A percentile compares a stretch with the other conserved stretches of the same genome.
These are phyloP conservation scores for Arthrobotrys conoides DNA, from an alignment of 2,329 filamentous ascomycete species.

Conservation along the genomic window DNA sequence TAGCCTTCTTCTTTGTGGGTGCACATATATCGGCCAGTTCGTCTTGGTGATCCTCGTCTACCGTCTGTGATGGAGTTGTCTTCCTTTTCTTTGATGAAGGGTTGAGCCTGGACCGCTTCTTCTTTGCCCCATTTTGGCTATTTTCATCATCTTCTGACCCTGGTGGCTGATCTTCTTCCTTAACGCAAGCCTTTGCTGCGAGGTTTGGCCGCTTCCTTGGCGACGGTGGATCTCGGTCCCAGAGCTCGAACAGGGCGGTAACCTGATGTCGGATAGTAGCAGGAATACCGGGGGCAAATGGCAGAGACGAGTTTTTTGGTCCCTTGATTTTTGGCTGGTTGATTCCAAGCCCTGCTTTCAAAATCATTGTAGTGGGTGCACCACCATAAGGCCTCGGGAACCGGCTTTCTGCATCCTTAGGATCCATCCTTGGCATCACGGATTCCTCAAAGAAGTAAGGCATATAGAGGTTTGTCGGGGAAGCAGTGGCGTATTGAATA, in stretches of 20 bases:
- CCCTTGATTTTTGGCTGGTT: slow-evolving; percentile 56
- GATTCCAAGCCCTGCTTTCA: slow-evolving; percentile 52
- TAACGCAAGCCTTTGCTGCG: slow-evolving; percentile 20
- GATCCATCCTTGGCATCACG: slow-evolving; percentile 54
- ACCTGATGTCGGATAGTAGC: slow-evolving; percentile 46
- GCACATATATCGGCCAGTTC: slow-evolving; percentile 54
- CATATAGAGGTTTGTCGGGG: slow-evolving; percentile 52
- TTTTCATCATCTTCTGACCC: slow-evolving; percentile 52
- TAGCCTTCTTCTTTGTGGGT: slow-evolving; percentile 56
- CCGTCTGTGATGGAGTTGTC: slow-evolving; percentile 32
- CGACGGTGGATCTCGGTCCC: slow-evolving; percentile 56
- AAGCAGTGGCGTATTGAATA: slow-evolving; percentile 40
- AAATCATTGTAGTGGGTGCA: slow-evolving; percentile 54
- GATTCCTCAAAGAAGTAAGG: slow-evolving; percentile 58
- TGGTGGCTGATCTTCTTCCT: slow-evolving; percentile 42
- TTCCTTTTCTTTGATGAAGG: slow-evolving; percentile 38
- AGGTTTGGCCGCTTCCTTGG: slow-evolving; percentile 40
- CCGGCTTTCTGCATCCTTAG: slow-evolving; percentile 34
- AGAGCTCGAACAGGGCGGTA: slow-evolving; percentile 44
- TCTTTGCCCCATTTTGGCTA: slow-evolving; percentile 35
- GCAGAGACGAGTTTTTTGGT: slow-evolving; percentile 43
- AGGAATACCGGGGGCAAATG: slow-evolving; percentile 44
- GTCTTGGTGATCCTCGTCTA: slow-evolving; percentile 41
- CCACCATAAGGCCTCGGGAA: slow-evolving; percentile 54
- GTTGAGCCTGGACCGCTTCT: slow-evolving; percentile 18